A percentile compares a stretch with the other conserved stretches of the same genome.
phyloP scores from a whole-genome alignment of 2,329 filamentous ascomycete genomes.

The Cordyceps javanica region DNA sequence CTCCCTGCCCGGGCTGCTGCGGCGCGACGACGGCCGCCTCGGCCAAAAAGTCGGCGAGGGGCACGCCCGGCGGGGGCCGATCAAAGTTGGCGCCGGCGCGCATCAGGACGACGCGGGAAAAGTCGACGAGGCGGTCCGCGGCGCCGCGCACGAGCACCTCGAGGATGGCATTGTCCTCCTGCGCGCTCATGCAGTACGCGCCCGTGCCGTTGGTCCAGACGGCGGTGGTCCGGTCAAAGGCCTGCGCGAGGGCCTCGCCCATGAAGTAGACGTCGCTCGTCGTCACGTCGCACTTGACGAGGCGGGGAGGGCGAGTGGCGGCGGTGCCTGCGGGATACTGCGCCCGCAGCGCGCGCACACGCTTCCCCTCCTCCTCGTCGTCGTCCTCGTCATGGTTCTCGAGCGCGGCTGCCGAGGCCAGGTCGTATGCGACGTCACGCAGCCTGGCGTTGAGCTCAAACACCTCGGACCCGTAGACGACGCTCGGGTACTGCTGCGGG shows the following conservation, averaged over 20 bases:
- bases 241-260: conserved; percentile 52
- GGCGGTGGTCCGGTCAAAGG: conserved; percentile 58
- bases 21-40: conserved; percentile 35
- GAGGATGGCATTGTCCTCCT: conserved; percentile 66
- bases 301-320: conserved; percentile 42
- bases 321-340: conserved; percentile 38
- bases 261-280: conserved; percentile 70
- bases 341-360: conserved; percentile 41
- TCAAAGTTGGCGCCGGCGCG: conserved; percentile 66
- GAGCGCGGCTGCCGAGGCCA: conserved; percentile 47
- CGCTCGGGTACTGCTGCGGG: conserved; percentile 51
- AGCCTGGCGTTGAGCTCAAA: conserved; percentile 59
- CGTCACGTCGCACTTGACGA: conserved; percentile 60
- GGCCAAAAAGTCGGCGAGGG: conserved; percentile 53
- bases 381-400: conserved; percentile 32
- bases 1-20: conserved; percentile 54
- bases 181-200: conserved; percentile 63
- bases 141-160: conserved; percentile 58
- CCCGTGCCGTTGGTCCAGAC: conserved; percentile 63
- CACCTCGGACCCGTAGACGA: conserved; percentile 63
- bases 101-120: conserved; percentile 60
- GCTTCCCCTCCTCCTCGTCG: conserved; percentile 30
- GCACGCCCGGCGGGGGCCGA: conserved; percentile 53
- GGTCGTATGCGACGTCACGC: conserved; percentile 43
- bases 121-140: conserved; percentile 54